phyloP scores from a whole-genome alignment of 2,329 filamentous ascomycete species.

The Fusarium poae region DNA sequence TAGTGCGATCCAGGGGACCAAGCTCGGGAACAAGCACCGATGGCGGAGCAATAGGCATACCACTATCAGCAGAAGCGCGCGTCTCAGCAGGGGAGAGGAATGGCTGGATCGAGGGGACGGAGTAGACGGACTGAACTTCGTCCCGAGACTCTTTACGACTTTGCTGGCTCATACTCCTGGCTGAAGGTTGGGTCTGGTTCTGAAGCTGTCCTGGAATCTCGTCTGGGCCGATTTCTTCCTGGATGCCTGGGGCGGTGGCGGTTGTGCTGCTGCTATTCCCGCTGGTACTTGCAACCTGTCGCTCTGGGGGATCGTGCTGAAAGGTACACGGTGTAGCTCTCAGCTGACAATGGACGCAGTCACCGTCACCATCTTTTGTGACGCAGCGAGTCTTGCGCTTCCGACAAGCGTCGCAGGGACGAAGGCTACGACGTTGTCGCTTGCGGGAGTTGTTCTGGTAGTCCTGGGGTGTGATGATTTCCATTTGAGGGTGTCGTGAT shows the following conservation, averaged over 20 bases:
- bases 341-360: constrained; percentile 50
- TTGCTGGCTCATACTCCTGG: constrained; percentile 30
- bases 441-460: constrained; percentile 50
- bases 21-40: constrained; percentile 39
- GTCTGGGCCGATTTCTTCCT: constrained; percentile 37
- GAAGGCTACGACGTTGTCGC: constrained; percentile 48
- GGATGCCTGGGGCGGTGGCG: constrained; percentile 17
- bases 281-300: constrained; percentile 40
- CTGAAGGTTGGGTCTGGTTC: constrained; percentile 15
- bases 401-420: constrained; percentile 53
- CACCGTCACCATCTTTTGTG: constrained; percentile 48
- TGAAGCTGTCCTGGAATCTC: constrained; percentile 20
- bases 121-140: constrained; percentile 43
- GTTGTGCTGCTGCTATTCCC: constrained; percentile 28
- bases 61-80: constrained; percentile 45
- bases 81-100: constrained; percentile 48
- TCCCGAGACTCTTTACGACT: constrained; percentile 45
- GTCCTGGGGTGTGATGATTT: constrained; percentile 52
- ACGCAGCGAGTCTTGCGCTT: constrained; percentile 53
- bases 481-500: constrained; percentile 44
- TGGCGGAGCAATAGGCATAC: constrained; percentile 21
- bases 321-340: constrained; percentile 49
- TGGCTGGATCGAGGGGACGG: constrained; percentile 43
- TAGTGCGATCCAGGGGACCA: constrained; percentile 39
- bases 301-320: constrained; percentile 49